Percentiles rank a stretch among this genome's conserved stretches.
phyloP scores from a whole-genome alignment of 2,329 filamentous ascomycete species.

The Apiospora aurea region DNA sequence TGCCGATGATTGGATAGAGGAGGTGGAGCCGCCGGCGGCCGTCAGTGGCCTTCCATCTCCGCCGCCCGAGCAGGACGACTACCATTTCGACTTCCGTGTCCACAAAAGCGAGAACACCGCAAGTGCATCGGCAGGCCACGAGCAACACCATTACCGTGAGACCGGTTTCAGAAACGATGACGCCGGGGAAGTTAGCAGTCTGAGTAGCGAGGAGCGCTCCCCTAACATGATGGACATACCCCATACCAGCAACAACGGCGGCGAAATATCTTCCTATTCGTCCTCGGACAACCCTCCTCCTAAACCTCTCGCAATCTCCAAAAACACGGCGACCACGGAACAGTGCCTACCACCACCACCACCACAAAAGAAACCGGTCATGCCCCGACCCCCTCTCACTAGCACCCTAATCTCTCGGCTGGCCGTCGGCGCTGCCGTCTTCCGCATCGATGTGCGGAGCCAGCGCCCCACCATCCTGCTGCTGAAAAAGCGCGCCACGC shows the following conservation, averaged over 20 bases:
- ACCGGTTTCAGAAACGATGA: neutral
- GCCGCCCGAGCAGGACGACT: constrained; percentile 27
- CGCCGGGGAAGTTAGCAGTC: constrained; percentile 4
- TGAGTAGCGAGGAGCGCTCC: constrained; percentile 1
- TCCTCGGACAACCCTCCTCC: neutral
- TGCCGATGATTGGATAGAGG: neutral
- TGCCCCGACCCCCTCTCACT: neutral
- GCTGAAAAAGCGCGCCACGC: constrained; percentile 30
- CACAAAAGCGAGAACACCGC: neutral
- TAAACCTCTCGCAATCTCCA: neutral
- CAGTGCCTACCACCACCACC: neutral
- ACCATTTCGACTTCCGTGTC: neutral
- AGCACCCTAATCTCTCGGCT: constrained; percentile 25
- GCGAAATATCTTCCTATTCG: constrained; percentile 5
- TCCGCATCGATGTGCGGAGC: constrained; percentile 37
- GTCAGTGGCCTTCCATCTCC: constrained; percentile 24
- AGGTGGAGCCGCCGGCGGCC: neutral
- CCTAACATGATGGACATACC: neutral
- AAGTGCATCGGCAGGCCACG: neutral
- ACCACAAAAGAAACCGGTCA: neutral
- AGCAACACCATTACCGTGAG: neutral
- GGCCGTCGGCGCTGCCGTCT: constrained; percentile 38
- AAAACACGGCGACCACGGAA: neutral
- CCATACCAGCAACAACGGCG: neutral
- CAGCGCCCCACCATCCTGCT: constrained; percentile 37